These are phyloP conservation scores for Beauveria pseudobassiana DNA, from an alignment of 2,329 filamentous ascomycete species.

Conservation along the genomic window DNA sequence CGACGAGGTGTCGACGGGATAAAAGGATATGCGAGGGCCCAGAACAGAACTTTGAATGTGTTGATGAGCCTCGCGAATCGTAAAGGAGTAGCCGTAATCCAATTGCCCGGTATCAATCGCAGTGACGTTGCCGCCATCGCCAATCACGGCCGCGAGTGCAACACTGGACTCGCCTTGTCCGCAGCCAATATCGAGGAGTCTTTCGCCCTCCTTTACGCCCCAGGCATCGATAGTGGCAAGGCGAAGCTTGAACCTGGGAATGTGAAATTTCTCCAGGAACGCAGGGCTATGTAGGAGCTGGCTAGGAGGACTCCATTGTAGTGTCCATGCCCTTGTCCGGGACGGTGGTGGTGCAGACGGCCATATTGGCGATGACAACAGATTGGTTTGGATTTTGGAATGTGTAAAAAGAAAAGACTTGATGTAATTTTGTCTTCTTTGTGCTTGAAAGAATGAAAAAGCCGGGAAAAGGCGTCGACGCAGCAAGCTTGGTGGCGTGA, in stretches of 20 bases:
- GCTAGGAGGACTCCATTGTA: neutral
- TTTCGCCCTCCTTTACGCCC: neutral
- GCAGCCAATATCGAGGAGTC: neutral
- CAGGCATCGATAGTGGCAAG: neutral
- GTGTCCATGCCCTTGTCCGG: neutral
- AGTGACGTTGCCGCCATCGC: neutral
- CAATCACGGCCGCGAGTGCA: neutral
- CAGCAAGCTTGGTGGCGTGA: neutral
- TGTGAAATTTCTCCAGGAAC: neutral
- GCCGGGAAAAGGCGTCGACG: neutral
- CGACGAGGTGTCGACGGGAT: neutral
- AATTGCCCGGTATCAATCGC: neutral
- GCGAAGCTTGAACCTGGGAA: neutral
- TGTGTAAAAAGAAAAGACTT: neutral
- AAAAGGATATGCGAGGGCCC: neutral
- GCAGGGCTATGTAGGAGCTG: neutral
- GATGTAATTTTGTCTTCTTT: neutral
- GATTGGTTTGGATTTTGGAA: neutral
- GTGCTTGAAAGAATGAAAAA: too few relatives aligned
- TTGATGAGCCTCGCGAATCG: neutral
- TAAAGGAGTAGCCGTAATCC: neutral
- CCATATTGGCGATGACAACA: neutral
- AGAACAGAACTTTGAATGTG: neutral
- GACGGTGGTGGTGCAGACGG: neutral
- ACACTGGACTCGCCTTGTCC: neutral